A percentile compares a stretch with the other conserved stretches of the same genome.
phyloP scores from a whole-genome alignment of 1,284 basidiomycete genomes.

The Heterobasidion irregulare region DNA sequence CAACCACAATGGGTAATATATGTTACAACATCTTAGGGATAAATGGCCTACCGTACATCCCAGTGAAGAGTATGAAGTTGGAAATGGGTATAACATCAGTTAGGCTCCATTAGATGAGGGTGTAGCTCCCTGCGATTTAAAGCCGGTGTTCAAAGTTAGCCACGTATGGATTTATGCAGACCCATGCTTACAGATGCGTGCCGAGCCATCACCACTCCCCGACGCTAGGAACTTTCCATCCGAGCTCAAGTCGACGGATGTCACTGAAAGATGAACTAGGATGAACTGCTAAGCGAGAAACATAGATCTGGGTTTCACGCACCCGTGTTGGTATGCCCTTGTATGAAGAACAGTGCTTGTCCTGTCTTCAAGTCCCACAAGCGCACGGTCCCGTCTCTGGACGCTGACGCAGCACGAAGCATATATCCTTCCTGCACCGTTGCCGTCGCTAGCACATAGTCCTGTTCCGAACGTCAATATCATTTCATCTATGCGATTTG shows the following conservation, averaged over 20 bases:
- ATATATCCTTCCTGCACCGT: constrained; percentile 73
- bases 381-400: constrained; percentile 84
- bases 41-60: no score
- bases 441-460: constrained; percentile 75
- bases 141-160: not conserved
- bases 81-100: not conserved
- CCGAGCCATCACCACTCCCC: constrained; percentile 83
- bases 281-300: not conserved
- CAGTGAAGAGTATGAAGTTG: no score
- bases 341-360: constrained; percentile 75
- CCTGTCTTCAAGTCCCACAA: constrained; percentile 81
- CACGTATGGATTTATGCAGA: not conserved
- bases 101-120: not conserved
- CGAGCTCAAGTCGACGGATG: constrained; percentile 77
- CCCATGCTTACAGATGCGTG: constrained; percentile 59
- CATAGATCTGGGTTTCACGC: constrained; percentile 10
- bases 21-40: no score
- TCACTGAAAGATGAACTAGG: constrained; percentile 39
- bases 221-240: constrained; percentile 73
- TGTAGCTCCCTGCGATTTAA: constrained; percentile 5
- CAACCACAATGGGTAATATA: no score
- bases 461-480: constrained; percentile 27
- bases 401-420: constrained; percentile 80
- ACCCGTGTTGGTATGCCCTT: constrained; percentile 87
- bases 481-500: not conserved